Evolutionary conservation across 2,329 filamentous ascomycete genomes (phyloP), one percentile per base, ranked within the genome.

Genomic region (Fusarium xyrophilum): DNA sequence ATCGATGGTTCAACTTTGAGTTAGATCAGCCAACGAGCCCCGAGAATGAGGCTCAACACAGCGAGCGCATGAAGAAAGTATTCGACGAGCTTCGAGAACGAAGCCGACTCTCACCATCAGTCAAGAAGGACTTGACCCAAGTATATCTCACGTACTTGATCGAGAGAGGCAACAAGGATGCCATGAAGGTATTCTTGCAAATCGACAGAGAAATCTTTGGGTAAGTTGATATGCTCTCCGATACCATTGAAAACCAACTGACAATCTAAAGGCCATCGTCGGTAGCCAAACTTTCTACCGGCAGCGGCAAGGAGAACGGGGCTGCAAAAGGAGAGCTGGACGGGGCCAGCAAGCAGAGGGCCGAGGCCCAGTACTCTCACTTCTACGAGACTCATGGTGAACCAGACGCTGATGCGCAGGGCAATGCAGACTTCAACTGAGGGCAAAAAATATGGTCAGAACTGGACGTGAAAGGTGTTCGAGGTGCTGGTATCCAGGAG

Each of bases 201-300:
- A 82, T 98, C 36, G 95, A 99, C 76, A 87, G 89, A 43, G 92
- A 97, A 77, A 87, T 97, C 63, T 96, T 96, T 77, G 96, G 96
- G 89, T 90, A 82, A 79, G 88, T 74, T 44, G 21, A 14, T 42
- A 50, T 15, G 19, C 50, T 23, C 48, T n/a, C 11, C 4, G n/a
- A 15, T 36, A n/a, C 32, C 8, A 14, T 23, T 47, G 14, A 35
- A 61, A 67, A 56, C 58, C 21, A 54, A 43, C 67, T 67, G 32
- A 71, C 46, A 14, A n/a, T 21, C 11, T 54, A 38, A 57, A 86
- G 84, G 12, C 84, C 85, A 25, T 61, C 77, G 3, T 86, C 84
- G 2, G 75, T 86, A 32, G 80, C 81, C 0, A 71, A 76, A n/a
- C 70, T 81, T 19, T 76, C 80, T 28, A 82, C 80, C 52, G 69